phyloP scores from a whole-genome alignment of 306 rosid genomes.

The Citrullus colocynthis region DNA sequence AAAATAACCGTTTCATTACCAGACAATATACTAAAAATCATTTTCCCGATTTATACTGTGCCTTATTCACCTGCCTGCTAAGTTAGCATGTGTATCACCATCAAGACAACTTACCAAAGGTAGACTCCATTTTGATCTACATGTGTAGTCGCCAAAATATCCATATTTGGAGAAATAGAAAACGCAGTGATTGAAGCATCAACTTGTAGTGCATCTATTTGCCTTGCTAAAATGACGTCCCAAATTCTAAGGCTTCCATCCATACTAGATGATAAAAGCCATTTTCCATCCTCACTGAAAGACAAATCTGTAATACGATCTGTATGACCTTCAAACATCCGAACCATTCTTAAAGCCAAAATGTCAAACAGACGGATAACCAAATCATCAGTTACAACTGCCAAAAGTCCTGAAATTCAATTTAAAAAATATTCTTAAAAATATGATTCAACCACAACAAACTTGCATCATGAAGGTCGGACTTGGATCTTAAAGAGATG shows the following conservation, averaged over 20 bases:
- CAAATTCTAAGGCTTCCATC: conserved; percentile 92
- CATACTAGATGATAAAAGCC: conserved; percentile 92
- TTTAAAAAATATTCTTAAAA: neutral
- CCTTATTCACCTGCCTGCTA: neutral
- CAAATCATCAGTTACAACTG: conserved; percentile 67
- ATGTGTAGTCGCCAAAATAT: conserved; percentile 76
- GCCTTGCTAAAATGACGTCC: conserved; percentile 86
- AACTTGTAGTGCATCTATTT: conserved; percentile 70
- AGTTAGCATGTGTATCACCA: neutral
- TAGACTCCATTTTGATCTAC: conserved; percentile 85
- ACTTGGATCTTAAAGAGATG: neutral
- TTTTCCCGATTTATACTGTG: neutral
- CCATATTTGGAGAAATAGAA: conserved; percentile 92
- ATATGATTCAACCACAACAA: neutral
- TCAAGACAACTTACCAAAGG: conserved; percentile 56
- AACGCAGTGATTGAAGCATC: conserved; percentile 68
- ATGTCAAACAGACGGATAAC: conserved; percentile 67
- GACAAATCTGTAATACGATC: conserved; percentile 90
- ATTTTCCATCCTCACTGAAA: conserved; percentile 97
- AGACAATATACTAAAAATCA: neutral
- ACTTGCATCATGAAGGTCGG: neutral
- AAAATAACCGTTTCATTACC: neutral
- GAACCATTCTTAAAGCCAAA: conserved; percentile 70
- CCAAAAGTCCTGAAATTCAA: conserved; percentile 69
- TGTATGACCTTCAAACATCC: conserved; percentile 81